These are phyloP conservation scores for Graphium sp. DNA, from an alignment of 2,329 filamentous ascomycete species.

Conservation along the genomic window DNA sequence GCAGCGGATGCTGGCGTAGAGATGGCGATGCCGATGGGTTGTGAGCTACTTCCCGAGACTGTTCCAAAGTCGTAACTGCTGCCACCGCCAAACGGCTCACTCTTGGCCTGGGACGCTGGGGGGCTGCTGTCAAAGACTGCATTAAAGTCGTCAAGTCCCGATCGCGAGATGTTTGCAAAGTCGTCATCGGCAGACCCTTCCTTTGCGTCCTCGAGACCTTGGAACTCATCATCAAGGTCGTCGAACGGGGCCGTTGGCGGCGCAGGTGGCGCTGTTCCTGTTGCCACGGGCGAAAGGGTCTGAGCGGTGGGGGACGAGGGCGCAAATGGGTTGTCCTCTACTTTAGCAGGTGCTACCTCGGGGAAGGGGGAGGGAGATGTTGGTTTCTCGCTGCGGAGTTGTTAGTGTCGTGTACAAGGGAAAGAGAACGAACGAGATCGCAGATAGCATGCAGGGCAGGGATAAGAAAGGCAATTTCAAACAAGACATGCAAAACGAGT, in stretches of 20 bases:
- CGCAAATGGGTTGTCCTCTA: constrained; percentile 6
- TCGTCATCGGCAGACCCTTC: constrained; percentile 68
- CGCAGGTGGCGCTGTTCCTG: constrained; percentile 10
- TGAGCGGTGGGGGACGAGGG: constrained; percentile 10
- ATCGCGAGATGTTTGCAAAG: constrained; percentile 57
- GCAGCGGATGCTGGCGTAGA: constrained; percentile 12
- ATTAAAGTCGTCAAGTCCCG: constrained; percentile 63
- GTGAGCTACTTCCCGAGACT: constrained; percentile 11
- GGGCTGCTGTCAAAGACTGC: constrained; percentile 62
- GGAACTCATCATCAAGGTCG: constrained; percentile 66
- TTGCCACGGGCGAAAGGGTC: constrained; percentile 13
- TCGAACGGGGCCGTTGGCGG: constrained; percentile 38
- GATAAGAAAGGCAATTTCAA: too few relatives aligned
- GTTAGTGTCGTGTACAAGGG: background rate
- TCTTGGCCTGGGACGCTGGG: constrained; percentile 34
- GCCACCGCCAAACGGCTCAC: constrained; percentile 32
- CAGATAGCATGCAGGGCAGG: too few relatives aligned
- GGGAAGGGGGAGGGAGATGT: constrained; percentile 4
- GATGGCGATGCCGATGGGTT: constrained; percentile 6
- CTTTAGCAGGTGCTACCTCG: constrained; percentile 4
- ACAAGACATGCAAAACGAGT: too few relatives aligned
- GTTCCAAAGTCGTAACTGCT: constrained; percentile 43
- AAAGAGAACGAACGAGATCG: too few relatives aligned
- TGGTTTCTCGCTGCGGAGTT: background rate
- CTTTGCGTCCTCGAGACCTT: constrained; percentile 69